These are phyloP conservation scores for Leishmania turanica DNA, from an alignment of 208 protist genomes.

Conservation along the genomic window DNA sequence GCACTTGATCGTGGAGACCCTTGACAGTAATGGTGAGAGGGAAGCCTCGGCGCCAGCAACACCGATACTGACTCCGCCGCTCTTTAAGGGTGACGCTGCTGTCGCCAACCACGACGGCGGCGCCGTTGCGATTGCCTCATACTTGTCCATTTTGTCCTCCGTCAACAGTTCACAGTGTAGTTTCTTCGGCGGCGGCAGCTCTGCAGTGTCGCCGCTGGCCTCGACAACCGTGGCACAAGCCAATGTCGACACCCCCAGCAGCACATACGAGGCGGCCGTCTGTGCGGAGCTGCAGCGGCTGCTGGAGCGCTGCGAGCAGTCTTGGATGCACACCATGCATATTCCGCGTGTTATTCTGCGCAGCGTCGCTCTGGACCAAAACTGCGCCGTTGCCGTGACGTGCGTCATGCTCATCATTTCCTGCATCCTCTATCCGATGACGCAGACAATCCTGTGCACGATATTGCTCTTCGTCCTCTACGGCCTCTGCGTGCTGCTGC, in stretches of 20 bases:
- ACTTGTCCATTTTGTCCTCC: neutral
- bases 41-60: neutral
- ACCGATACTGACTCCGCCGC: neutral
- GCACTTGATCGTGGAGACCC: conserved; percentile 16
- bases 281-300: conserved; percentile 57
- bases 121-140: neutral
- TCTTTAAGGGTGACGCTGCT: neutral
- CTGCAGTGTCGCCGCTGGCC: neutral
- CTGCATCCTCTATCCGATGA: conserved; percentile 51
- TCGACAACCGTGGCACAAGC: conserved; percentile 10
- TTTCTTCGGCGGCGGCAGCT: neutral
- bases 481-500: conserved; percentile 50
- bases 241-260: conserved; percentile 53
- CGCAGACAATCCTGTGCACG: conserved; percentile 61
- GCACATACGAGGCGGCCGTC: conserved; percentile 69
- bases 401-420: conserved; percentile 72
- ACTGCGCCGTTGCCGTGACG: conserved; percentile 56
- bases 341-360: conserved; percentile 43
- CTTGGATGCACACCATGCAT: conserved; percentile 43
- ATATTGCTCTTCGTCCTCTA: conserved; percentile 70
- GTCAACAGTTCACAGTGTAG: neutral
- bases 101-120: neutral
- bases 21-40: neutral
- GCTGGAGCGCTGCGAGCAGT: conserved; percentile 42
- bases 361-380: conserved; percentile 62